A percentile compares a stretch with the other conserved stretches of the same genome.
Conservation (phyloP, 1,139 yeast genomes). For the Suhomyces bribrorum region DNA sequence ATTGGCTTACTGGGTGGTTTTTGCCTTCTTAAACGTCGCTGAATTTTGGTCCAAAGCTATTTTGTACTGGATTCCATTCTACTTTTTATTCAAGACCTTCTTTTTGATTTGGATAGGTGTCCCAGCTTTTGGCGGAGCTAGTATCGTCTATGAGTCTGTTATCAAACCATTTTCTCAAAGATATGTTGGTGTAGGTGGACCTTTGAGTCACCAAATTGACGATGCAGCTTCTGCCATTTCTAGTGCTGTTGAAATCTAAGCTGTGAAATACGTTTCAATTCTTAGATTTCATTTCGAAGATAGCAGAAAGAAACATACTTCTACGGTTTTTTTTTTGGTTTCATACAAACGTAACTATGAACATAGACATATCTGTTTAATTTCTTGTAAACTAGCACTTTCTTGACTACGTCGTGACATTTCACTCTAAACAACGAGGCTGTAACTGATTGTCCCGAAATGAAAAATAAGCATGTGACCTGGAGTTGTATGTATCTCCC, state of each 20-base stretch:
- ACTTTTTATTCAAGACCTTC: constrained; percentile 89
- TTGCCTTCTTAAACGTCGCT: constrained; percentile 82
- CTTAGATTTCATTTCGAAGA: no score
- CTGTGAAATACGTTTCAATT: no score
- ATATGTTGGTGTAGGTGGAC: constrained; percentile 40
- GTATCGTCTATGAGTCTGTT: constrained; percentile 59
- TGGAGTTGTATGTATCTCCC: no score
- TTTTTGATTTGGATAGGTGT: constrained; percentile 86
- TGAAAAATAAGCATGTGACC: no score
- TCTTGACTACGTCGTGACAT: no score
- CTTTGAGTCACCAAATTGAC: constrained; percentile 31
- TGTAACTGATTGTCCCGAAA: no score
- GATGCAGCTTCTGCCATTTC: constrained; percentile 55
- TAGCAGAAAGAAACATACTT: background rate
- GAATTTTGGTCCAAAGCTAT: constrained; percentile 97
- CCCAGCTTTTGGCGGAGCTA: constrained; percentile 88
- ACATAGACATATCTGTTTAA: no score
- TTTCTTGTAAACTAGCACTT: no score
- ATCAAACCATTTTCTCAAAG: constrained; percentile 75
- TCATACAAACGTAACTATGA: no score
- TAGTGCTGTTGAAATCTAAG: constrained; percentile 39
- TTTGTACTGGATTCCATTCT: constrained; percentile 92
- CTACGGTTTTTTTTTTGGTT: no score
- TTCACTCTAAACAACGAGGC: no score
- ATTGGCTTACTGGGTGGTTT: constrained; percentile 96